Base-by-base conservation (phyloP, 345 rosid genomes). In the Balakata baccata region DNA sequence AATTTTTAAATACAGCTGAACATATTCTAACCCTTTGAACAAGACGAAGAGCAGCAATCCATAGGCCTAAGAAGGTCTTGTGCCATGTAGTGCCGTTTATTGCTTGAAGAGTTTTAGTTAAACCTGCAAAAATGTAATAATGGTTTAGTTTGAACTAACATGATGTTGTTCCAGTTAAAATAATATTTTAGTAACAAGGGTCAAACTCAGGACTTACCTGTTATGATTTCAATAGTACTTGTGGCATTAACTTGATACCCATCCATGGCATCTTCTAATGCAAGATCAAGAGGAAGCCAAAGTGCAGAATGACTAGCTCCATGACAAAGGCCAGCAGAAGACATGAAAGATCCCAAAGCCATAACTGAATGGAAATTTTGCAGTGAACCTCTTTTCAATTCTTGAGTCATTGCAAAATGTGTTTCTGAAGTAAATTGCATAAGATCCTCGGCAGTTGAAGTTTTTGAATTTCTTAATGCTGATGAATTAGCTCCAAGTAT, bases 41-140 rank as follows among this genome's bases (percentile, higher is more conserved):
- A 77, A 92, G 97, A 74, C 99, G 93, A 71, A 95, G 82, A 78
- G 98, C 89, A 70, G 99, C 91, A 82, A 92, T 85, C 99, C 99
- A 95, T 75, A 95, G 85, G 74, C 94, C 96, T 56, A 92, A 79
- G 83, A 95, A 91, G 64, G 98, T 86, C 77, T 91, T 90, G 74
- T 89, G 93, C 98, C 98, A 95, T 63, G 90, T 76, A 62, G 96
- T 85, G 73, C 83, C 77, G 72, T 92, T 89, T 73, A 86, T 87
- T 64, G 97, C 94, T 84, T 84, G 96, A 83, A 95, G 84, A 72
- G 98, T 90, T 85, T 92, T 95, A 54, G 89, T 87, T 78, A 91
- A 84, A 84, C 94, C 99, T 92, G 97, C 84, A 89, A 23, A 79
- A 63, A 50, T 65, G 69, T 17, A 25, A 61, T 38, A 17, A n/a